phyloP scores from a whole-genome alignment of 306 rosid species.

The Citrullus mucosospermus region DNA sequence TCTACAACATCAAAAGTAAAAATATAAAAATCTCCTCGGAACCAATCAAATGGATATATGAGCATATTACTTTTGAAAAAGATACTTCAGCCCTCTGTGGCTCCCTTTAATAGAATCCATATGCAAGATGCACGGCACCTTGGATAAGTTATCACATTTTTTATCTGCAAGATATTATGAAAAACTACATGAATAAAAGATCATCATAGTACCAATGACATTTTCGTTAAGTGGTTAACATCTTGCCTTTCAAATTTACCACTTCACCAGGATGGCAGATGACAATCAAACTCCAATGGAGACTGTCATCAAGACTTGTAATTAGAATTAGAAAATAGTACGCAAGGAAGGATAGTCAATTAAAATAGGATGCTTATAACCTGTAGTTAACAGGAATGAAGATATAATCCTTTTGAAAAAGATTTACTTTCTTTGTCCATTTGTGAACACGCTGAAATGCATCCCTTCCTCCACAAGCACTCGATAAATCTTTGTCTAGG shows the following conservation, averaged over 20 bases:
- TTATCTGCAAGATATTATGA: constrained; percentile 32
- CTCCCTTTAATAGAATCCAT: constrained; percentile 95
- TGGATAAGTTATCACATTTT: constrained; percentile 31
- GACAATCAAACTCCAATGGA: constrained; percentile 87
- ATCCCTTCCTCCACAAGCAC: constrained; percentile 75
- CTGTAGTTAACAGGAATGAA: constrained; percentile 90
- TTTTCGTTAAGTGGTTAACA: neutral
- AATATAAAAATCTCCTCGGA: neutral
- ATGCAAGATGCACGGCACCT: constrained; percentile 77
- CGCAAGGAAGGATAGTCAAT: neutral
- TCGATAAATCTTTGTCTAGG: constrained; percentile 84
- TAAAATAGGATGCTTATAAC: constrained; percentile 22
- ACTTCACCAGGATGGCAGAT: constrained; percentile 89
- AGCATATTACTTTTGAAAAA: constrained; percentile 63
- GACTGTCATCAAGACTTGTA: constrained; percentile 32
- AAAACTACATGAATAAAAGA: constrained; percentile 2
- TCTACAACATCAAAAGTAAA: neutral
- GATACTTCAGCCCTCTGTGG: constrained; percentile 67
- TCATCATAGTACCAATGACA: constrained; percentile 9
- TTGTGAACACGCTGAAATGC: constrained; percentile 90
- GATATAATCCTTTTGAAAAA: constrained; percentile 78
- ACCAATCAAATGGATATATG: neutral
- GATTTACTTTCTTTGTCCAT: constrained; percentile 87
- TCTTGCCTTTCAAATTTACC: constrained; percentile 46
- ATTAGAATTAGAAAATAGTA: constrained; percentile 10